Evolutionary conservation across 2,329 filamentous ascomycete species (phyloP), one percentile per base, ranked within the genome.

Genomic region (Neonectria faginata): DNA sequence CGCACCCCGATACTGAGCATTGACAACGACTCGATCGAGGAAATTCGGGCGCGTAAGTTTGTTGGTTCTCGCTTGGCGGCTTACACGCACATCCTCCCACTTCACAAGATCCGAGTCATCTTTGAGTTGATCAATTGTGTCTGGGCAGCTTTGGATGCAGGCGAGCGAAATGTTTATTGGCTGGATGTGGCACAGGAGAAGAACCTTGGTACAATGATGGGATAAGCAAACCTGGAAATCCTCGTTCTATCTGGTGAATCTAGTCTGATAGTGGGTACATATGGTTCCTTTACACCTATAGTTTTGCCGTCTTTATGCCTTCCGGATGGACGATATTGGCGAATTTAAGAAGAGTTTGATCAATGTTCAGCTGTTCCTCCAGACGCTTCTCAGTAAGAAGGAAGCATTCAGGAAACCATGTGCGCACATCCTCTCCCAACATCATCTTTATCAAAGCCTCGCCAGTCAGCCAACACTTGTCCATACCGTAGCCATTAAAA

Each of bases 401-500:
- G 20, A 65, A 70, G 2, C 44, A 42, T 2, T 52, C 42, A 0
- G 70, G 70, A 50, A 71, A 68, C 70, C 69, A 77, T 5, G 44
- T 67, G 2, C 55, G 64, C 5, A 70, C 74, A 0, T 72, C 70
- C 12, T 73, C 66, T 0, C 68, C 71, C 1, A 75, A 52, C 6
- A 76, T 61, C 70, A 74, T 74, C 6, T 68, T 70, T 0, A 66
- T 73, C 41, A 77, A 55, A 0, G 83, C 83, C 22, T 77, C 77
- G 0, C 83, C 84, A 25, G 78, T 82, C 3, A 83, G 77, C 83
- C 83, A 86, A 3, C 82, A 81, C 72, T 81, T 81, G 3, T 80
- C 79, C 83, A 86, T 85, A 3, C 84, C 84, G 20, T 84, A 82
- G 6, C 83, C 83, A 45, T 75, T 79, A 65, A 81, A 86, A 0